Conservation (phyloP, 2,329 filamentous ascomycete species). For the Diaporthe humulicola region DNA sequence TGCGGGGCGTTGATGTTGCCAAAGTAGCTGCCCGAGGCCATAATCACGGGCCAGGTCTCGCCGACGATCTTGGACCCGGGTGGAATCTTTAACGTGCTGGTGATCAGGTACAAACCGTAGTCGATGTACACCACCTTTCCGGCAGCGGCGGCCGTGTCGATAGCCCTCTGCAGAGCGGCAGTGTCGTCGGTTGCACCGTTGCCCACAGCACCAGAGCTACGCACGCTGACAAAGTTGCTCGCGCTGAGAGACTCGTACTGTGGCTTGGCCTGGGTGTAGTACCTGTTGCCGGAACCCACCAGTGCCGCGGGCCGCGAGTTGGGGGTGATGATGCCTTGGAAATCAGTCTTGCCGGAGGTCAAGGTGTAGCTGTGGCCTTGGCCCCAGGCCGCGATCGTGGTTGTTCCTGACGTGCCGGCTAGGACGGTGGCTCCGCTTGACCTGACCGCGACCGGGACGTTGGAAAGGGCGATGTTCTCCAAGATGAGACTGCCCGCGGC, state of each 20-base stretch:
- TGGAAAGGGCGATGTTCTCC: conserved; percentile 57
- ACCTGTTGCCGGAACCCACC: conserved; percentile 58
- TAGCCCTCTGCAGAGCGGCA: conserved; percentile 67
- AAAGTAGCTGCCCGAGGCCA: conserved; percentile 70
- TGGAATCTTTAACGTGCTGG: conserved; percentile 60
- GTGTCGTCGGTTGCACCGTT: conserved; percentile 73
- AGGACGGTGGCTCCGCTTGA: conserved; percentile 62
- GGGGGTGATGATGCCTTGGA: conserved; percentile 62
- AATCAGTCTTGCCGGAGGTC: conserved; percentile 52
- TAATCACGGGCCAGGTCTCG: conserved; percentile 65
- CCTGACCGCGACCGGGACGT: conserved; percentile 56
- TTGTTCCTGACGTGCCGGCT: conserved; percentile 62
- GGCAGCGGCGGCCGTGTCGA: conserved; percentile 62
- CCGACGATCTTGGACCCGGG: conserved; percentile 66
- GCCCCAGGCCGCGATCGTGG: conserved; percentile 71
- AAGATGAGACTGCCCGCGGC: conserved; percentile 72
- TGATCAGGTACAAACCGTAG: conserved; percentile 67
- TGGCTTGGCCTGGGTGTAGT: conserved; percentile 77
- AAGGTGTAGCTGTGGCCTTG: conserved; percentile 75
- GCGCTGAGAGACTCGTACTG: conserved; percentile 73
- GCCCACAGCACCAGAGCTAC: conserved; percentile 54
- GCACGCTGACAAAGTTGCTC: conserved; percentile 68
- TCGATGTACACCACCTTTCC: conserved; percentile 69
- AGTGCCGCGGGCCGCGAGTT: conserved; percentile 66
- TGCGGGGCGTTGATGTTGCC: conserved; percentile 70